These are phyloP conservation scores for Pterocarpus macrocarpus DNA, from an alignment of 306 rosid genomes.

Conservation along the genomic window DNA sequence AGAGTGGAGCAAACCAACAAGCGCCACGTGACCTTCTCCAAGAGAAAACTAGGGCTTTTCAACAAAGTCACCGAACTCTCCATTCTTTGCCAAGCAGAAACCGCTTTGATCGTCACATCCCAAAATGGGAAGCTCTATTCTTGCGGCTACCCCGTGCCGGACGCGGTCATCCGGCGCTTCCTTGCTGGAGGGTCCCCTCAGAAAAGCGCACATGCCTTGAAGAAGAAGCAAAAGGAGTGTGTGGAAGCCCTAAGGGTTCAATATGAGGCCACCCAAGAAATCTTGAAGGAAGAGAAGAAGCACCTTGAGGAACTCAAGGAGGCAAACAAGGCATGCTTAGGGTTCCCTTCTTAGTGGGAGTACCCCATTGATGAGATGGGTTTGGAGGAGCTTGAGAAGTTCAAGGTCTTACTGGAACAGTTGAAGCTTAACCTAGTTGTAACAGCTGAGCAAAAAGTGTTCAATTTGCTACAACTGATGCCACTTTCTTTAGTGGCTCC, in stretches of 20 bases:
- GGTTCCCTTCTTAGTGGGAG: constrained; percentile 37
- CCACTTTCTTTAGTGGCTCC: background rate
- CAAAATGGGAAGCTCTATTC: constrained; percentile 59
- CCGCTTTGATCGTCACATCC: constrained; percentile 60
- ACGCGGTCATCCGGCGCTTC: constrained; percentile 12
- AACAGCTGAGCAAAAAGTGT: background rate
- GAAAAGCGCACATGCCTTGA: background rate
- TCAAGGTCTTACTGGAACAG: constrained; percentile 2
- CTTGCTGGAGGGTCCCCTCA: background rate
- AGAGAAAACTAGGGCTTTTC: constrained; percentile 66
- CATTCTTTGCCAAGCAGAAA: constrained; percentile 56
- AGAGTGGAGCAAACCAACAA: constrained; percentile 48
- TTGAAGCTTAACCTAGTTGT: constrained; percentile 20
- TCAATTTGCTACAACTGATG: background rate
- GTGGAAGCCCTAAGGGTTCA: background rate
- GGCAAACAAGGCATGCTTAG: background rate
- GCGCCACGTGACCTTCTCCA: constrained; percentile 65
- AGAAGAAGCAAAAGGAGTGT: background rate
- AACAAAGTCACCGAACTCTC: constrained; percentile 76
- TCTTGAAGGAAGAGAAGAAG: constrained; percentile 9
- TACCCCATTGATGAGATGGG: constrained; percentile 17
- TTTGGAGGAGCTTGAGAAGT: constrained; percentile 36
- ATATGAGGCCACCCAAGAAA: background rate
- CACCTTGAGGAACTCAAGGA: background rate
- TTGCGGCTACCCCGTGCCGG: constrained; percentile 56